A percentile compares a stretch with the other conserved stretches of the same genome.
Conservation (phyloP, 1,139 yeast species). For the Protomyces arabidopsidicola region DNA sequence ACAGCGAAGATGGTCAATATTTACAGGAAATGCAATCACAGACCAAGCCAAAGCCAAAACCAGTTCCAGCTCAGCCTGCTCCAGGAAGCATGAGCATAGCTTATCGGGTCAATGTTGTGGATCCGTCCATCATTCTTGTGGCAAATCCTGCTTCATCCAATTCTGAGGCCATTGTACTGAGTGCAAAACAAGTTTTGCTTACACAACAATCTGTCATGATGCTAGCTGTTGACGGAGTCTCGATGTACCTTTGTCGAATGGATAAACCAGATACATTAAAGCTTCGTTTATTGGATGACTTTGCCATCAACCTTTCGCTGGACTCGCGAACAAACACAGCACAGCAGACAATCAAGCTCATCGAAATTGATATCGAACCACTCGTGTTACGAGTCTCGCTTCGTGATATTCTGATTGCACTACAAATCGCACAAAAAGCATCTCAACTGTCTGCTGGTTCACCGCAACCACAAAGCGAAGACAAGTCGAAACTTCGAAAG, state of each 20-base stretch:
- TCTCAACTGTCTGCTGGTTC: constrained; percentile 45
- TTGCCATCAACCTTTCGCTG: constrained; percentile 68
- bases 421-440: constrained; percentile 67
- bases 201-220: constrained; percentile 62
- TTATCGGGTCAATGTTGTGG: constrained; percentile 66
- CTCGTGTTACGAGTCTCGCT: constrained; percentile 74
- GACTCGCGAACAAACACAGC: constrained; percentile 65
- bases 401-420: constrained; percentile 78
- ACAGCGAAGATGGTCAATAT: background rate
- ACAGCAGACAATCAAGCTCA: constrained; percentile 54
- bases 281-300: constrained; percentile 79
- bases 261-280: constrained; percentile 55
- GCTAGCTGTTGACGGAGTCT: constrained; percentile 70
- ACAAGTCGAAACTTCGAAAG: background rate
- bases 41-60: background rate
- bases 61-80: background rate
- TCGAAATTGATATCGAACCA: constrained; percentile 74
- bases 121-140: constrained; percentile 70
- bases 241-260: constrained; percentile 82
- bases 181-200: constrained; percentile 70
- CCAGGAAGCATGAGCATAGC: constrained; percentile 38
- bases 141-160: constrained; percentile 68
- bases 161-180: constrained; percentile 86
- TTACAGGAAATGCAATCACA: background rate
- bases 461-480: background rate